Base-by-base conservation (phyloP, 345 rosid genomes). In the Jatropha curcas region DNA sequence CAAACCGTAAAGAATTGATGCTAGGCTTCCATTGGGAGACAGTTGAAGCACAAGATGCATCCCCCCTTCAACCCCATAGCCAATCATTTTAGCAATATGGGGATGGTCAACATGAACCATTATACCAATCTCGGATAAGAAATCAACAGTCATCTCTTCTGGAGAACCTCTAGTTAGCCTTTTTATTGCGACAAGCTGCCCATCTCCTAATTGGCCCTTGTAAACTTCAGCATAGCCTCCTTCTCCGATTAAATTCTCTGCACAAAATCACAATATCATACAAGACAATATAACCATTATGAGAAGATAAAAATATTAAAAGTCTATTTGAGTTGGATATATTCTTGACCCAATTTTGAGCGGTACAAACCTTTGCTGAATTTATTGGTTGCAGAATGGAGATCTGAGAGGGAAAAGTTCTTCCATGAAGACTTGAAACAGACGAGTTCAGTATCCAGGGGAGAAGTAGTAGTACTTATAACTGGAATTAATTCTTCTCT, bases 181-280 rank as follows among this genome's bases (percentile, higher is more conserved):
- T 84, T 94, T 94, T 25, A 92, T 83, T 0, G 97, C 97, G 20
- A 89, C 97, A 28, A 80, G 57, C 57, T 80, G 83, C 58, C 97
- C 95, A 57, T 85, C 87, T 64, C 58, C 60, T 84, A 92, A 71
- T 55, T 84, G 70, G 37, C 97, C 98, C 77, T 84, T 92, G 86
- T 85, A 94, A 43, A 94, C 98, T 72, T 90, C 88, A 19, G 97
- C 97, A 71, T 88, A 94, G 28, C 98, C 97, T 75, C 98, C 97
- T 80, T 90, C 84, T 65, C 97, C 98, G 19, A 92, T 94, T 81
- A 94, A 77, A 75, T 88, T 85, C 37, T 90, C 97, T 94, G 79
- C 77, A 75, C 65, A 62, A 57, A 65, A 34, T 11, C 14, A 1
- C 16, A 25, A 27, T 3, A 41, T 10, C 45, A 48, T 46, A 12